Evolutionary conservation across 2,329 filamentous ascomycete species (phyloP), one percentile per base, ranked within the genome.

Genomic region (Clonostachys rosea): DNA sequence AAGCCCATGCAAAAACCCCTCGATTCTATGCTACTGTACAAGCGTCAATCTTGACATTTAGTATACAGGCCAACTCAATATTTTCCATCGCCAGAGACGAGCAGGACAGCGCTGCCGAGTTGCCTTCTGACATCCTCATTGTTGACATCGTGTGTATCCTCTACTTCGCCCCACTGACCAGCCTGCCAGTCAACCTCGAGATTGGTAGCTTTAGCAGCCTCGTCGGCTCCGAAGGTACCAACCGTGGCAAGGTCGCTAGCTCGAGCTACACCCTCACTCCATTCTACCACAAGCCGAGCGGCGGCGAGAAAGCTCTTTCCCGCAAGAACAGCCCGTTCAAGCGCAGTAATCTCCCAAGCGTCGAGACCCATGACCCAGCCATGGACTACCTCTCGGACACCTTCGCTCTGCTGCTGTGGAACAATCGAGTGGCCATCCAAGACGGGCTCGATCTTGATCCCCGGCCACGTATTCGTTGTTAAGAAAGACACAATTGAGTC

Each of bases 131-230:
- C 57, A 66, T 99, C 94, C 67, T 95, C 92, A 66, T 85, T 88
- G 59, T 95, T 87, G 1, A 99, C 94, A 73, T 99, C 94, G 68
- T 99, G 94, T 30, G 91, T 96, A 67, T 99, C 91, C 65, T 99
- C 94, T 1, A 99, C 94, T 73, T 96, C 91, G 9, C 94, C 94
- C 92, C 94, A 97, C 67, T 87, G 84, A 30, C 79, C 73, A 1
- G 86, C 95, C 77, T 99, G 94, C 86, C 90, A 96, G 53, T 82
- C 77, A 14, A 96, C 89, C 72, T 99, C 94, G 40, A 95, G 65
- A 57, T 81, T 96, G 6, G 86, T 84, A 13, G 87, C 86, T 58
- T 78, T 75, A 0, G 89, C 84, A 1, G 91, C 92, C 62, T 95
- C 84, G 58, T 95, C 87, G 12, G 95, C 84, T 1, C 89, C 87